phyloP scores from a whole-genome alignment of 2,329 filamentous ascomycete genomes.

The Fusarium denticulatum region DNA sequence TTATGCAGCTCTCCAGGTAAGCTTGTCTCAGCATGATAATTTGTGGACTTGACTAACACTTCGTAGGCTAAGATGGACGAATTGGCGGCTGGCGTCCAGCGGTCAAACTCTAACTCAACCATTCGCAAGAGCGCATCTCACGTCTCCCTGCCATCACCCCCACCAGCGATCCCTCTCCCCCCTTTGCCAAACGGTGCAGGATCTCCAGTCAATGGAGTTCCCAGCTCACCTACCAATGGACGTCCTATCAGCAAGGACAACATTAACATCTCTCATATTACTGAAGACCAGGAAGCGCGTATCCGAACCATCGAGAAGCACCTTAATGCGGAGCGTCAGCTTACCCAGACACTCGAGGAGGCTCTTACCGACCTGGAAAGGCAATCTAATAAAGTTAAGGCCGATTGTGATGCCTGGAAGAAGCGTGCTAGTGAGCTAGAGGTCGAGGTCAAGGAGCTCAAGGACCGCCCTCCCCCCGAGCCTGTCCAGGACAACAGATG shows the following conservation, averaged over 20 bases:
- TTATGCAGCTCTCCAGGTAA: conserved; percentile 81
- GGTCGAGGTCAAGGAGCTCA: conserved; percentile 73
- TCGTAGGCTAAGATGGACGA: conserved; percentile 70
- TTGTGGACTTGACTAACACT: conserved; percentile 40
- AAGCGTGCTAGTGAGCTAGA: conserved; percentile 84
- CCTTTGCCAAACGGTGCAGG: conserved; percentile 76
- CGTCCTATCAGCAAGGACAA: conserved; percentile 85
- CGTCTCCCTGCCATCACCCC: conserved; percentile 87
- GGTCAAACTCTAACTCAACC: conserved; percentile 73
- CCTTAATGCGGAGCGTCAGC: conserved; percentile 92
- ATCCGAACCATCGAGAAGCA: conserved; percentile 98
- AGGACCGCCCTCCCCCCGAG: conserved; percentile 58
- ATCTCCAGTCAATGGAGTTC: conserved; percentile 55
- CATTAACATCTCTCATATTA: conserved; percentile 74
- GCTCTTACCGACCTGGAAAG: conserved; percentile 93
- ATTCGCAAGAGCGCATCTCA: conserved; percentile 87
- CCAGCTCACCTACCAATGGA: conserved; percentile 64
- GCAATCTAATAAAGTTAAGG: conserved; percentile 90
- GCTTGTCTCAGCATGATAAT: conserved; percentile 38
- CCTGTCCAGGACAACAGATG: conserved; percentile 66
- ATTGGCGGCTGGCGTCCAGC: conserved; percentile 56
- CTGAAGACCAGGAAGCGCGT: conserved; percentile 94
- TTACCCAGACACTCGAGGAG: conserved; percentile 94
- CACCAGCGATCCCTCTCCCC: conserved; percentile 94
- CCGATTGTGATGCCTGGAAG: conserved; percentile 89